These are phyloP conservation scores for Prunus armeniaca DNA, from an alignment of 306 rosid species.

Conservation along the genomic window DNA sequence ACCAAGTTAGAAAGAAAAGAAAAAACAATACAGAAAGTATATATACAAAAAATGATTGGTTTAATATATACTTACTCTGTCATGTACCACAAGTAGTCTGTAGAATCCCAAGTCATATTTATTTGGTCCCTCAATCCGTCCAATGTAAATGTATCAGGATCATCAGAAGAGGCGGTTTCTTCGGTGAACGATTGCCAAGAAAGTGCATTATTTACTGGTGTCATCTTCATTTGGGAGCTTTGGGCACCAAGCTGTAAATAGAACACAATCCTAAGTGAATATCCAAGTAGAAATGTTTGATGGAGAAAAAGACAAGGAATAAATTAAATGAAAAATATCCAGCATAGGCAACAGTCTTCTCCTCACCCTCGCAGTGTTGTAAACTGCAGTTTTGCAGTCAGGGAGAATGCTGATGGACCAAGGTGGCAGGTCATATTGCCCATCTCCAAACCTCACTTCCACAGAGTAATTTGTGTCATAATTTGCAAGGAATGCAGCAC, in stretches of 20 bases:
- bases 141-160: conserved; percentile 41
- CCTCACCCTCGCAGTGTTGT: conserved; percentile 86
- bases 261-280: conserved; percentile 13
- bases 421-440: conserved; percentile 70
- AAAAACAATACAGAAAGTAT: not conserved
- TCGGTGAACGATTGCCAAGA: conserved; percentile 76
- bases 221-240: conserved; percentile 54
- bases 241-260: conserved; percentile 50
- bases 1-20: not conserved
- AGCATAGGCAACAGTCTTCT: not conserved
- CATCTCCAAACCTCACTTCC: conserved; percentile 57
- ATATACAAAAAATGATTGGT: not conserved
- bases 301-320: too few relatives aligned
- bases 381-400: conserved; percentile 78
- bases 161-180: conserved; percentile 58
- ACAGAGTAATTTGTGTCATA: conserved; percentile 51
- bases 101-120: conserved; percentile 63
- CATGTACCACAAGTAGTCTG: conserved; percentile 97
- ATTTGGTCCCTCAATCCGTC: conserved; percentile 73
- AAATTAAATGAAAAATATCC: not conserved
- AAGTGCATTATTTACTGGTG: conserved; percentile 43
- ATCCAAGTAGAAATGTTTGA: not conserved
- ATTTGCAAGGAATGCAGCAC: conserved; percentile 88
- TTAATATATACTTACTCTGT: conserved; percentile 70
- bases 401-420: conserved; percentile 97